phyloP scores from a whole-genome alignment of 345 rosid species.

The Rubroshorea leprosula region DNA sequence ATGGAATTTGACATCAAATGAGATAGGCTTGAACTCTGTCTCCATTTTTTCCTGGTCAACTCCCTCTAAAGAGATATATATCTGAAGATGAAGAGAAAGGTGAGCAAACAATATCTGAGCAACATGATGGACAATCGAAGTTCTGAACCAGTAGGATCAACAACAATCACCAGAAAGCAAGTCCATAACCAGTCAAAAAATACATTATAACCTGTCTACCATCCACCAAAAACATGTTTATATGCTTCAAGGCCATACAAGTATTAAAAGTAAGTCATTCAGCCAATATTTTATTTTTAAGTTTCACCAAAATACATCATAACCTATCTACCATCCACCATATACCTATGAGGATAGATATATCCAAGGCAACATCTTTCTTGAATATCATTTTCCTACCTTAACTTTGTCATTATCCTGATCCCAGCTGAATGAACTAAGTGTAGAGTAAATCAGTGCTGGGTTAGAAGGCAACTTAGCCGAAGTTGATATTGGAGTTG shows the following conservation, averaged over 20 bases:
- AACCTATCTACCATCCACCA: too few species aligned
- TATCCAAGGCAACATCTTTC: background rate
- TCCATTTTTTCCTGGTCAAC: conserved; percentile 64
- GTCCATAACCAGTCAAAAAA: background rate
- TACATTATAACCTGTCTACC: background rate
- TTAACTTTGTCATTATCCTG: conserved; percentile 93
- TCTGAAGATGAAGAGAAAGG: conserved; percentile 26
- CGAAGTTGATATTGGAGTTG: conserved; percentile 38
- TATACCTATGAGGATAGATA: background rate
- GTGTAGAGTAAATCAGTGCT: conserved; percentile 39
- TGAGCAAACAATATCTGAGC: background rate
- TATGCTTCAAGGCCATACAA: background rate
- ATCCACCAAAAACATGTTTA: background rate
- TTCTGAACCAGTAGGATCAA: background rate
- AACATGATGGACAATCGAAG: background rate
- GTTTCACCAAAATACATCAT: background rate
- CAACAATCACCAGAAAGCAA: background rate
- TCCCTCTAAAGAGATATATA: conserved; percentile 76
- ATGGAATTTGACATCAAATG: conserved; percentile 70
- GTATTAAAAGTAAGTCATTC: too few species aligned
- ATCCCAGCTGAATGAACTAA: conserved; percentile 91
- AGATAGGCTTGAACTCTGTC: conserved; percentile 58
- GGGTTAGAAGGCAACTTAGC: conserved; percentile 34
- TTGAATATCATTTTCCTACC: conserved; percentile 34
- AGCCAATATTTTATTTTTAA: background rate